Base-by-base conservation (phyloP, 176 grass and related monocot species). In the Zoysia japonica region DNA sequence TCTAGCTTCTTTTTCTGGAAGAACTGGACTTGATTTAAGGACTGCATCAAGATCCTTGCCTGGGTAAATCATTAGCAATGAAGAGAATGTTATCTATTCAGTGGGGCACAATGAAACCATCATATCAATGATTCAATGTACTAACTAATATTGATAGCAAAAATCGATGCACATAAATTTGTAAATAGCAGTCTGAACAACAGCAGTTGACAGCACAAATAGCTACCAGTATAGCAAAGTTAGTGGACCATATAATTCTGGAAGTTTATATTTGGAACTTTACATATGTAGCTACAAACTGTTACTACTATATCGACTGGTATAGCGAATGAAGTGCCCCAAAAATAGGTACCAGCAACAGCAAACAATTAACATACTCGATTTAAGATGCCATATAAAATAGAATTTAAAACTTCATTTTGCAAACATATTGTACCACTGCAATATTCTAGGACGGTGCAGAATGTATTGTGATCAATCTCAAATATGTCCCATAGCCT, bases 21-120 rank as follows among this genome's bases (percentile, higher is more conserved):
- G 96, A 88, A 93, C 63, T 69, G 96, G 96, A 68, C 90, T 93
- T 83, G 92, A 63, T 87, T 99, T 99, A 72, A 99, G 92, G 65
- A 89, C 92, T 53, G 92, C 96, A 91, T 99, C 96, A 44, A 99
- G 92, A 91, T 99, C 96, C 76, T 99, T 99, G 54, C 96, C 96
- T 99, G 83, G 46, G 38, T 81, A 70, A 72, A 83, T 88, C 13
- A 72, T 67, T 50, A 77, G 55, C 5, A 89, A 88, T 70, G 49
- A 57, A 74, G 53, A 81, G 47, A 81, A 49, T 14, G n/a, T 77
- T 87, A 85, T 20, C 17, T 61, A 49, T 54, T 56, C 15, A 68
- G 46, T 7, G 47, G 43, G 50, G 61, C 53, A 75, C 76, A 61
- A 72, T 54, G 43, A 17, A 39, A 51, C 36, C 61, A 8, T 64